These are phyloP conservation scores for Fusarium incarnatum DNA, from an alignment of 2,329 filamentous ascomycete species.

Conservation along the genomic window DNA sequence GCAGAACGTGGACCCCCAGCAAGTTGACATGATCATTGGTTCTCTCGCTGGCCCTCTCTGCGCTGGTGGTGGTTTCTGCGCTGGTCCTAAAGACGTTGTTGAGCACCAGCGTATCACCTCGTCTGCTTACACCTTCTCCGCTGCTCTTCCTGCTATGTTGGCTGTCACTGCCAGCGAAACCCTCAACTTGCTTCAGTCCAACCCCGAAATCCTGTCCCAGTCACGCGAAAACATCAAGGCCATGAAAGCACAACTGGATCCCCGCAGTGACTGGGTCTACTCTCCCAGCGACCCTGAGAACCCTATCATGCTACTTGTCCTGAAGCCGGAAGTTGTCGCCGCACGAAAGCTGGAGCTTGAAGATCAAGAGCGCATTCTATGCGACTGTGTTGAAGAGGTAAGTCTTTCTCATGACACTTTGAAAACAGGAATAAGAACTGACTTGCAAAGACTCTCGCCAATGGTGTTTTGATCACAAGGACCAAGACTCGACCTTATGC, in stretches of 20 bases:
- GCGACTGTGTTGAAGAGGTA: slow-evolving; percentile 98
- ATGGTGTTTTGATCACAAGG: slow-evolving; percentile 89
- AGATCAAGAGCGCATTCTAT: slow-evolving; percentile 86
- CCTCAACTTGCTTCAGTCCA: slow-evolving; percentile 84
- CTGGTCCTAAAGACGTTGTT: slow-evolving; percentile 89
- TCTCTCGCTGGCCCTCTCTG: slow-evolving; percentile 91
- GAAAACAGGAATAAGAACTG: slow-evolving; percentile 17
- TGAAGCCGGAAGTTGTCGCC: slow-evolving; percentile 85
- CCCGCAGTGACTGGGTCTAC: slow-evolving; percentile 90
- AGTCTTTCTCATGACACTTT: slow-evolving; percentile 41
- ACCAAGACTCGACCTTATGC: slow-evolving; percentile 81
- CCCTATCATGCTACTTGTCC: slow-evolving; percentile 82
- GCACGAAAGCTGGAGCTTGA: slow-evolving; percentile 74
- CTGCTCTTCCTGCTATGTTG: slow-evolving; percentile 90
- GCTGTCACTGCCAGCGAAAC: slow-evolving; percentile 97
- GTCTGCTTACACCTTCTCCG: slow-evolving; percentile 93
- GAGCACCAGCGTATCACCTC: slow-evolving; percentile 96
- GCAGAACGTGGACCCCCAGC: slow-evolving; percentile 92
- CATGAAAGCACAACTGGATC: slow-evolving; percentile 89
- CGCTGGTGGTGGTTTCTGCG: slow-evolving; percentile 95
- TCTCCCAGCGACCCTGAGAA: slow-evolving; percentile 87
- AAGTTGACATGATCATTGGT: slow-evolving; percentile 97
- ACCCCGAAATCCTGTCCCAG: slow-evolving; percentile 81
- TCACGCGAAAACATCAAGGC: slow-evolving; percentile 87
- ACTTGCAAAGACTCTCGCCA: slow-evolving; percentile 75